phyloP scores from a whole-genome alignment of 768 basidiomycete species.

The Hebeloma cylindrosporum region DNA sequence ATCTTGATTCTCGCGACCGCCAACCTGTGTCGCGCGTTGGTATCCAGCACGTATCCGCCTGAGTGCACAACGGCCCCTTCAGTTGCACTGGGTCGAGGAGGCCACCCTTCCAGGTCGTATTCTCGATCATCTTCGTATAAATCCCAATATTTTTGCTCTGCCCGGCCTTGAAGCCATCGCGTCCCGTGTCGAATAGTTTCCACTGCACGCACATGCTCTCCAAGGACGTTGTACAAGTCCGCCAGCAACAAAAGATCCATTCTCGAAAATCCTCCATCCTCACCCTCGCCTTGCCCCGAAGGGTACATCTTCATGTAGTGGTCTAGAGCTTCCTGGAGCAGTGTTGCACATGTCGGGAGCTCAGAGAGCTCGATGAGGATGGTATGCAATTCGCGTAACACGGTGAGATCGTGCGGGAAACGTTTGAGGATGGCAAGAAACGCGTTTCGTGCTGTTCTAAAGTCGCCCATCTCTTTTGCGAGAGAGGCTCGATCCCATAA shows the following conservation, averaged over 20 bases:
- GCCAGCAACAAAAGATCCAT: conserved; percentile 82
- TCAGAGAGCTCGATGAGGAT: conserved; percentile 77
- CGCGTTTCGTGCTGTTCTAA: conserved; percentile 60
- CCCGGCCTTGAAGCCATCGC: conserved; percentile 89
- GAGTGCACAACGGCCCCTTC: conserved; percentile 50
- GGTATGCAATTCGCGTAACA: conserved; percentile 76
- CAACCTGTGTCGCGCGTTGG: conserved; percentile 79
- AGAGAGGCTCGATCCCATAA: conserved; percentile 88
- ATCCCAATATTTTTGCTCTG: conserved; percentile 77
- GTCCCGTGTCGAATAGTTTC: conserved; percentile 71
- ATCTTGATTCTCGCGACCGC: conserved; percentile 81
- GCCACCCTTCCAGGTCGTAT: conserved; percentile 56
- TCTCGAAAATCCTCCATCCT: conserved; percentile 55
- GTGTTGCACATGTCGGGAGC: conserved; percentile 56
- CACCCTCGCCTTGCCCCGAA: conserved; percentile 35
- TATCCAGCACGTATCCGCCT: conserved; percentile 64
- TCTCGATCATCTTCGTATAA: conserved; percentile 84
- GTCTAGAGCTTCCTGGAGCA: conserved; percentile 75
- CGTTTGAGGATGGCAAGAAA: conserved; percentile 72
- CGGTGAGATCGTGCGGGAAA: conserved; percentile 75
- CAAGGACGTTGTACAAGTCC: conserved; percentile 76
- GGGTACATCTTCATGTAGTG: conserved; percentile 58
- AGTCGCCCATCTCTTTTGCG: conserved; percentile 72
- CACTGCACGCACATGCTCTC: conserved; percentile 66
- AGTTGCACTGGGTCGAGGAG: conserved; percentile 23